phyloP scores from a whole-genome alignment of 2,329 filamentous ascomycete species.

The Colletotrichum sp. region DNA sequence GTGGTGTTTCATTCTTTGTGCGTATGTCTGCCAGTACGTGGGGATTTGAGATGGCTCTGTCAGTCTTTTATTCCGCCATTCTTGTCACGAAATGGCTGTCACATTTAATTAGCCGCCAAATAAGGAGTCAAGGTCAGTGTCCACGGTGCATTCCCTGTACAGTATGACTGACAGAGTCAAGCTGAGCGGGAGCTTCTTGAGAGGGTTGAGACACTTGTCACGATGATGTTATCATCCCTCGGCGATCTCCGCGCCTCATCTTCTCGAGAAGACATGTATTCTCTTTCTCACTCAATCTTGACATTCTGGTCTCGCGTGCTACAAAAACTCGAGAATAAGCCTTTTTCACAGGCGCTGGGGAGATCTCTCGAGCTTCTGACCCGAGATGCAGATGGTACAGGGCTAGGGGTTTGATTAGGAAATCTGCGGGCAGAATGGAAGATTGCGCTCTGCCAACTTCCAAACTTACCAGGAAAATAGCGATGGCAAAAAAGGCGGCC shows the following conservation, averaged over 20 bases:
- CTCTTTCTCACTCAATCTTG: neutral
- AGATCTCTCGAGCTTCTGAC: neutral
- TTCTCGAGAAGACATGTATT: neutral
- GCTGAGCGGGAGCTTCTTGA: neutral
- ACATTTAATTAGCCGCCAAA: neutral
- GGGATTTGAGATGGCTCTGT: neutral
- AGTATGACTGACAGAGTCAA: neutral
- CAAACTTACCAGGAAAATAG: neutral
- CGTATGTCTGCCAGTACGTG: neutral
- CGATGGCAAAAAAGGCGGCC: rapidly evolving
- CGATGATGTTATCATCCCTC: neutral
- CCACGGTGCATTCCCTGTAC: rapidly evolving
- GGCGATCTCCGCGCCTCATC: neutral
- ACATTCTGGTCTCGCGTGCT: neutral
- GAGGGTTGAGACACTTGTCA: neutral
- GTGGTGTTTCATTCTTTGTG: neutral
- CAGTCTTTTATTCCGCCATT: neutral
- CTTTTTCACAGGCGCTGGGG: neutral
- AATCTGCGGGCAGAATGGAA: neutral
- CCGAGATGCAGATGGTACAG: rapidly evolving
- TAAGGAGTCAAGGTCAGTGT: rapidly evolving
- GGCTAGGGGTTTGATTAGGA: neutral
- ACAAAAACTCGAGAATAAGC: neutral
- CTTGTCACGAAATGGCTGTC: neutral
- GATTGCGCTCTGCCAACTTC: rapidly evolving